These are phyloP conservation scores for Ettlia oleoabundans DNA, from an alignment of 139 green algal species.

Conservation along the genomic window DNA sequence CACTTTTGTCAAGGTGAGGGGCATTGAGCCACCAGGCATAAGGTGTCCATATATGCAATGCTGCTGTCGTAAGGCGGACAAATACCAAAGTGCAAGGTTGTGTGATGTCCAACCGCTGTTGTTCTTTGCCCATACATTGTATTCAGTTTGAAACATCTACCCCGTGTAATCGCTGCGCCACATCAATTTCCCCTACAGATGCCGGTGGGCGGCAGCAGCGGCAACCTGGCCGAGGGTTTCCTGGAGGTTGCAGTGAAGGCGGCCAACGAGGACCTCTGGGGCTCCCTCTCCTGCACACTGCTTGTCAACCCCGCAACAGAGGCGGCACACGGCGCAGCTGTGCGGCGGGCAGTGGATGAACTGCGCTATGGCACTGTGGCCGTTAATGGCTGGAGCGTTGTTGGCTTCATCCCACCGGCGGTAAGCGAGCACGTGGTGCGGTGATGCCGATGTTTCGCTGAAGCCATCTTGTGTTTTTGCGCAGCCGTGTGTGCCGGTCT, in stretches of 20 bases:
- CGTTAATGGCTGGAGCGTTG: slow-evolving; percentile 66
- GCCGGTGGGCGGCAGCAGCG: neutral
- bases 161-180: neutral
- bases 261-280: slow-evolving; percentile 48
- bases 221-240: slow-evolving; percentile 27
- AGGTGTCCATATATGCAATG: too few species aligned
- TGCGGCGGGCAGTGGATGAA: slow-evolving; percentile 59
- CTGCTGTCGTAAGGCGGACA: too few species aligned
- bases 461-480: too few species aligned
- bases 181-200: neutral
- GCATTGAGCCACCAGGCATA: too few species aligned
- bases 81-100: too few species aligned
- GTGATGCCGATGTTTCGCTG: too few species aligned
- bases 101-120: too few species aligned
- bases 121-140: too few species aligned
- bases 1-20: slow-evolving; percentile 42
- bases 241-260: slow-evolving; percentile 22
- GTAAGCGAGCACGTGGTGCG: slow-evolving; percentile 25
- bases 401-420: slow-evolving; percentile 47
- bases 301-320: slow-evolving; percentile 43
- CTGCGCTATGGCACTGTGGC: slow-evolving; percentile 79
- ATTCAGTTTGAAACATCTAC: too few species aligned
- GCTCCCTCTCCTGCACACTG: slow-evolving; percentile 43
- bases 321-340: slow-evolving; percentile 30
- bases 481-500: too few species aligned